Evolutionary conservation across 2,329 filamentous ascomycete genomes (phyloP).

Genomic region (Aspergillus piperis): DNA sequence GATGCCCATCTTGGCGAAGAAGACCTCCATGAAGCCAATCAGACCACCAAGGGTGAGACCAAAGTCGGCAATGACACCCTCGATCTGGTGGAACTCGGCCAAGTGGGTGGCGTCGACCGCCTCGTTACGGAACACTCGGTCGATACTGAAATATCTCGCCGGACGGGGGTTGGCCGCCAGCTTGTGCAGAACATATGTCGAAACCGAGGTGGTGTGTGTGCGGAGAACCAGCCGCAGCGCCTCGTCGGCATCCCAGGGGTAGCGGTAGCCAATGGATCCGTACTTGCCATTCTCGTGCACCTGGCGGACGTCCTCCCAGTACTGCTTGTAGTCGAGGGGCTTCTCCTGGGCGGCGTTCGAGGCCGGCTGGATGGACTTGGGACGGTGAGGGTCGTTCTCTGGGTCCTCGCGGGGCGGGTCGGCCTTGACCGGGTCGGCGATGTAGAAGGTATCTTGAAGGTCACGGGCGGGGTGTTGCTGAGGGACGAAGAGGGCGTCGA

Average conservation of each 20-base stretch:
- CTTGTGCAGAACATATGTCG: conserved; percentile 86
- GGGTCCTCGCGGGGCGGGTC: conserved; percentile 65
- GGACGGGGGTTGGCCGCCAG: conserved; percentile 80
- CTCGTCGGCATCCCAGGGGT: conserved; percentile 89
- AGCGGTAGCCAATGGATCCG: conserved; percentile 93
- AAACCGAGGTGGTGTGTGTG: conserved; percentile 94
- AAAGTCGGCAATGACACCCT: conserved; percentile 98
- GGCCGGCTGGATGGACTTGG: conserved; percentile 40
- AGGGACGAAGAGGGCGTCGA: conserved; percentile 93
- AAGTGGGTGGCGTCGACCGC: conserved; percentile 95
- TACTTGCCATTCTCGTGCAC: conserved; percentile 92
- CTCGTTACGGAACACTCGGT: conserved; percentile 97
- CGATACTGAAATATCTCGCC: conserved; percentile 97
- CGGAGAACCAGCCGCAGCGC: conserved; percentile 83
- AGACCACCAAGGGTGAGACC: conserved; percentile 87
- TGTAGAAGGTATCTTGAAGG: conserved; percentile 97
- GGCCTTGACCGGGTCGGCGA: conserved; percentile 79
- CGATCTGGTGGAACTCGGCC: conserved; percentile 97
- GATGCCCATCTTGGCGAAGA: conserved; percentile 97
- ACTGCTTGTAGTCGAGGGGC: conserved; percentile 72
- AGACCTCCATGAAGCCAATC: conserved; percentile 91
- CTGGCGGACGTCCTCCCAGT: conserved; percentile 82
- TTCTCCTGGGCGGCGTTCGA: conserved; percentile 52
- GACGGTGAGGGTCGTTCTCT: conserved; percentile 40
- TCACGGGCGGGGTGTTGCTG: conserved; percentile 98